These are phyloP conservation scores for Athelia psychrophila DNA, from an alignment of 1,284 basidiomycete genomes.

Conservation along the genomic window DNA sequence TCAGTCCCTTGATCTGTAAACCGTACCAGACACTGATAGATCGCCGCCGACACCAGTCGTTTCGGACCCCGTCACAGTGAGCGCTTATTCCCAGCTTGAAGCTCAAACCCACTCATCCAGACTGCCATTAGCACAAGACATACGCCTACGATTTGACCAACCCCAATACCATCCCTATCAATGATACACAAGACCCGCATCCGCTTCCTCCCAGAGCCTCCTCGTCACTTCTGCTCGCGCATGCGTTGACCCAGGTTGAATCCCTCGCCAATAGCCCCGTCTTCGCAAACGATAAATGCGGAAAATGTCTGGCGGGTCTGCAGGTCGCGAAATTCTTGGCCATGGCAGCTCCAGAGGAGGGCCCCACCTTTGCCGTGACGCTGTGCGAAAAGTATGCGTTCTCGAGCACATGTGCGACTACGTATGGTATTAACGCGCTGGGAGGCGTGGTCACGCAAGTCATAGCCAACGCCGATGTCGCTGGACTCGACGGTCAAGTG, in stretches of 20 bases:
- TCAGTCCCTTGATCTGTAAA: neutral
- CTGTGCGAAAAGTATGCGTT: slow-evolving; percentile 63
- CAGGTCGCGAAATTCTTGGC: slow-evolving; percentile 67
- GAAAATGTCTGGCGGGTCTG: slow-evolving; percentile 59
- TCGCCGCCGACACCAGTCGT: slow-evolving; percentile 34
- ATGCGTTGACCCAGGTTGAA: slow-evolving; percentile 53
- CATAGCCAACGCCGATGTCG: slow-evolving; percentile 60
- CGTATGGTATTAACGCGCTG: slow-evolving; percentile 44
- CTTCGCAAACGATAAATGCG: slow-evolving; percentile 53
- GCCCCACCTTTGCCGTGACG: slow-evolving; percentile 53
- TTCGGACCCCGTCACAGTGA: slow-evolving; percentile 62
- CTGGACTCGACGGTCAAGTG: slow-evolving; percentile 69
- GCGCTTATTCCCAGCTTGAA: slow-evolving; percentile 9
- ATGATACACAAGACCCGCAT: slow-evolving; percentile 59
- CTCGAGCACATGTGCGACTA: slow-evolving; percentile 47
- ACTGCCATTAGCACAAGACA: slow-evolving; percentile 40
- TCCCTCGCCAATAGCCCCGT: slow-evolving; percentile 48
- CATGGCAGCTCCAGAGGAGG: slow-evolving; percentile 60
- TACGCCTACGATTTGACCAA: slow-evolving; percentile 60
- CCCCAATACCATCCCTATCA: slow-evolving; percentile 33
- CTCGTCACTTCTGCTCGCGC: slow-evolving; percentile 38
- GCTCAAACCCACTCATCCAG: no score
- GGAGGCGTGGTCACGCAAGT: slow-evolving; percentile 69
- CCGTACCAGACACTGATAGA: no score
- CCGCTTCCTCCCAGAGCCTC: slow-evolving; percentile 56